Base-by-base conservation (phyloP, 208 protist species). In the Acanthamoeba healyi region DNA sequence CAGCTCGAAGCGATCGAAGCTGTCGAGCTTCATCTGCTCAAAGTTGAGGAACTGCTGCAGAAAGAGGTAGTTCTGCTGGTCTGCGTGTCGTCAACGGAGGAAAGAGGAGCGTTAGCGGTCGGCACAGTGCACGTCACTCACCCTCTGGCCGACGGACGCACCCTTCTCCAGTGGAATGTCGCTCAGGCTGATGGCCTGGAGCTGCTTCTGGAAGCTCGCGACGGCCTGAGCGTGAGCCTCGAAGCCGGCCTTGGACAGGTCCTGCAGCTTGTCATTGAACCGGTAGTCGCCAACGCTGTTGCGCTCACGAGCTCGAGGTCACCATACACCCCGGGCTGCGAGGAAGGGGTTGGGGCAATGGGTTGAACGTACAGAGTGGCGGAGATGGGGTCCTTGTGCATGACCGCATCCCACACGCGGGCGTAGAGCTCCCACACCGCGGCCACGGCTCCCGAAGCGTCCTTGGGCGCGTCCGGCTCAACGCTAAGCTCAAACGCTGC, bases 1-100 rank as follows among this genome's bases (percentile, higher is more conserved):
- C 58, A 67, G 26, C 19, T 67, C 58, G 58, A 67, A 67, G 58
- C 58, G 58, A n/a, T n/a, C 26, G 29, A 67, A 67, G 58, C 58
- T 67, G 58, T n/a, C 58, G 9, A 67, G 58, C 58, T 67, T 67
- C 58, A 67, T 67, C 58, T 67, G 58, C n/a, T 67, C 58, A n/a
- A 67, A 67, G 0, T 67, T 22, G 1, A 67, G 58, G 14, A 36
- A 67, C 58, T 67, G 29, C 58, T 67, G 58, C 58, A 67, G 29
- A n/a, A 67, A 67, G 58, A 67, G 58, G 58, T 67, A 67, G 58
- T 67, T 67, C 6, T 67, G 58, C 29, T 67, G 58, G 58, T 67
- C 58, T 67, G 49, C 49, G 6, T 15, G 49, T 6, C 6, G 49
- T 19, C 6, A 54, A 54, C 6, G 2, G 58, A 61, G 5, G 54